Evolutionary conservation across 108 stramenopile genomes (phyloP), one percentile per base, ranked within the genome.

Genomic region (Fistulifera pelliculosa): DNA sequence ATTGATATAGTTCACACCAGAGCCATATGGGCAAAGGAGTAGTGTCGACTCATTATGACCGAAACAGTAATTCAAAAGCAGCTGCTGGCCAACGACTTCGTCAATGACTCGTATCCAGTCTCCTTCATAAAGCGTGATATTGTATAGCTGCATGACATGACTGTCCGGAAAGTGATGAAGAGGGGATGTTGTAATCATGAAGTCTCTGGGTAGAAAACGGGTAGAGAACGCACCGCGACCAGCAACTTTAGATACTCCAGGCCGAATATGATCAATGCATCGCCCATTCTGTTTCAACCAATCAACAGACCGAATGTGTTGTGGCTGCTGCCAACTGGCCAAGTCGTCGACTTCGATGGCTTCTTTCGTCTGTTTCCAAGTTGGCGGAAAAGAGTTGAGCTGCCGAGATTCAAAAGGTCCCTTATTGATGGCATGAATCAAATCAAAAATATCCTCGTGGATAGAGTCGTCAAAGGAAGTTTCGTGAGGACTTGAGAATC

Each of bases 21-120:
- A 57, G 4, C 82, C 78, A 42, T 81, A 78, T n/a, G 87, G 87
- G 52, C 82, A 84, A 6, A 88, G 44, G 3, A 80, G 38, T 10
- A 81, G 12, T 3, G 80, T 60, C 25, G 77, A 69, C 23, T 71
- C 62, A 14, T 41, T 21, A 56, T 88, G 80, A 0, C 77, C 77
- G 70, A 80, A 84, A 31, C 87, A 88, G 49, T 88, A 88, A 41
- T 88, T 88, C 49, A 84, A 43, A 17, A 79, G 38, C 0, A 88
- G 55, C 44, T 88, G 87, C 10, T 68, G 27, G 21, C 64, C 59
- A 41, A 51, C 60, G 15, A 62, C 61, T 31, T 74, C 41, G 18
- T 64, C 51, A 23, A 47, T 12, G 25, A 60, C 52, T 35, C 67
- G 47, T 14, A 42, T 16, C 31, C 62, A 53, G 27, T 61, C 49